These are phyloP conservation scores for Candida railenensis DNA, from an alignment of 805 yeast genomes.

Conservation along the genomic window DNA sequence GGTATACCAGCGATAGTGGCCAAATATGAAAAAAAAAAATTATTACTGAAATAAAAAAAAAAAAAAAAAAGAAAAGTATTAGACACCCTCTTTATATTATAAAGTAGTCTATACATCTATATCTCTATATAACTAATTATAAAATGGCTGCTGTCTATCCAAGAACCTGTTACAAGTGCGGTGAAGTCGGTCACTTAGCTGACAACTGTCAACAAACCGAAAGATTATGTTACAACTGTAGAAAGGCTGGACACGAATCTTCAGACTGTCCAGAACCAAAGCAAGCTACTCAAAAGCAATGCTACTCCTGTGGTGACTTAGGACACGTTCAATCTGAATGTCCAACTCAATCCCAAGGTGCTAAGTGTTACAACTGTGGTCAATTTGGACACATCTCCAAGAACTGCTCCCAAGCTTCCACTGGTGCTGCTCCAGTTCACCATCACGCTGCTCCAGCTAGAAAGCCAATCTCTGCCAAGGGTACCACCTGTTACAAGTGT, in stretches of 20 bases:
- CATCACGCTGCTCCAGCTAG: slow-evolving; percentile 9
- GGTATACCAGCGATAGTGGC: neutral
- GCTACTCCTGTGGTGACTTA: slow-evolving; percentile 89
- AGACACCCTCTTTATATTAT: neutral
- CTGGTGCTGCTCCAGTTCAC: slow-evolving; percentile 16
- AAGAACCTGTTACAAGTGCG: slow-evolving; percentile 89
- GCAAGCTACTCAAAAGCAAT: slow-evolving; percentile 80
- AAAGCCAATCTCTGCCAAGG: slow-evolving; percentile 14
- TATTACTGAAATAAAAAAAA: neutral
- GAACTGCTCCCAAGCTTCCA: slow-evolving; percentile 55
- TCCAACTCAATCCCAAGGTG: slow-evolving; percentile 59
- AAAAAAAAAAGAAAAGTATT: neutral
- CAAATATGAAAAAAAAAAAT: neutral
- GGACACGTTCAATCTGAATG: slow-evolving; percentile 91
- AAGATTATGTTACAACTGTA: slow-evolving; percentile 91
- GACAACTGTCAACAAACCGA: slow-evolving; percentile 82
- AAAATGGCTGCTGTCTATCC: slow-evolving; percentile 47
- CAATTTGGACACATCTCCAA: slow-evolving; percentile 78
- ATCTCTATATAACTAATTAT: neutral
- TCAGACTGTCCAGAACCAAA: slow-evolving; percentile 86
- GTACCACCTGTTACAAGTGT: slow-evolving; percentile 78
- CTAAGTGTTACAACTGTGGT: slow-evolving; percentile 66
- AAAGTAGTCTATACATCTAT: neutral
- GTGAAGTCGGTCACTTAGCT: slow-evolving; percentile 88
- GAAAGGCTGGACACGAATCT: slow-evolving; percentile 85